Conservation (phyloP, 768 basidiomycete species). For the Infundibulicybe gibba region DNA sequence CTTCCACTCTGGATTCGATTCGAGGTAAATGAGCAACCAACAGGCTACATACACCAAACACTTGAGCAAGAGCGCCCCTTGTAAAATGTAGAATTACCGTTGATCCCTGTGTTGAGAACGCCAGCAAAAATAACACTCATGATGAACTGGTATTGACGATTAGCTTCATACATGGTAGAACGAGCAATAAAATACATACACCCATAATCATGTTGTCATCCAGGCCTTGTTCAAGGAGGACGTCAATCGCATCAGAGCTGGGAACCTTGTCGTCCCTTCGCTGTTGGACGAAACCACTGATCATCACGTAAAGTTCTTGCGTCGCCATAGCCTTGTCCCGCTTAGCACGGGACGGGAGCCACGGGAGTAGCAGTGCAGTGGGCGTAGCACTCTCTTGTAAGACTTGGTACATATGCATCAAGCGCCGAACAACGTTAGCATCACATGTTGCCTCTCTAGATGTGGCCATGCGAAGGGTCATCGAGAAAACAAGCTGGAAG, state of each 20-base stretch:
- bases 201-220: constrained; percentile 13
- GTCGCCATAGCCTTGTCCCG: constrained; percentile 22
- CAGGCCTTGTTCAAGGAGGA: constrained; percentile 23
- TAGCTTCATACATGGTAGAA: not conserved
- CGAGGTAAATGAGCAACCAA: not conserved
- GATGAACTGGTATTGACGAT: not conserved
- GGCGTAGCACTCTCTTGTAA: constrained; percentile 30
- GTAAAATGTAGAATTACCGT: not conserved
- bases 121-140: not conserved
- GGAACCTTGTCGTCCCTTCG: constrained; percentile 16
- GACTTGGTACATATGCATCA: constrained; percentile 16
- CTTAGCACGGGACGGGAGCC: constrained; percentile 26
- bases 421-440: constrained; percentile 11
- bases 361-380: constrained; percentile 26
- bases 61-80: not conserved
- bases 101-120: not conserved
- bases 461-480: constrained; percentile 30
- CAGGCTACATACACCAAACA: not conserved
- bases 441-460: constrained; percentile 29
- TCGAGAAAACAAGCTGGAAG: constrained; percentile 18
- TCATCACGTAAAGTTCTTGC: constrained; percentile 18
- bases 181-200: not conserved
- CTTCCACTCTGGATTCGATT: not conserved
- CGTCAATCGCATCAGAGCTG: constrained; percentile 25
- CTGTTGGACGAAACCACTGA: constrained; percentile 19